Conservation (phyloP, 192 early-diverging fungal species). For the Gryganskiella cystojenkinii region DNA sequence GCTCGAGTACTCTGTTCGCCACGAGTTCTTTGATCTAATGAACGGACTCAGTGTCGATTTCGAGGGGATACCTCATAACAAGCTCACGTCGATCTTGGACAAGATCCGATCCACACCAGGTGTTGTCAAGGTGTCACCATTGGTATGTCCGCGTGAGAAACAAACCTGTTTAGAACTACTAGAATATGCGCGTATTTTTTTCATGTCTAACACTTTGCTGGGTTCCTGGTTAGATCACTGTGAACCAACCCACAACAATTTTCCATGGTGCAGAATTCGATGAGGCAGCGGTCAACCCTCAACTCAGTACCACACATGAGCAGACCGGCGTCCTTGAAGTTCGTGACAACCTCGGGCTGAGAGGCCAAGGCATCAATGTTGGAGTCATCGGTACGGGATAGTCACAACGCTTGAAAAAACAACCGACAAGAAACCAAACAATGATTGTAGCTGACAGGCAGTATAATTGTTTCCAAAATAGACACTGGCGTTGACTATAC, state of each 20-base stretch:
- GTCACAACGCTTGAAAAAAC: too few relatives aligned
- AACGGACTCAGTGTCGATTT: conserved; percentile 42
- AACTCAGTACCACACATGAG: conserved; percentile 54
- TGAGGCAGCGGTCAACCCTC: conserved; percentile 8
- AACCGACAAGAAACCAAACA: too few relatives aligned
- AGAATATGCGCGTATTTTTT: not conserved
- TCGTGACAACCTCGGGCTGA: conserved; percentile 28
- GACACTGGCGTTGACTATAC: conserved; percentile 64
- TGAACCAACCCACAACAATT: conserved; percentile 29
- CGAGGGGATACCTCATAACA: conserved; percentile 1
- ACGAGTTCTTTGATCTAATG: conserved; percentile 40
- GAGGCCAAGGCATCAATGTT: conserved; percentile 47
- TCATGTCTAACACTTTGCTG: too few relatives aligned
- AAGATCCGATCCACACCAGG: conserved; percentile 17
- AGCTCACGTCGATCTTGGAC: conserved; percentile 16
- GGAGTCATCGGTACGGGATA: conserved; percentile 60
- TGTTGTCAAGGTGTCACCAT: conserved; percentile 32
- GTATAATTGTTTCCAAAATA: not conserved
- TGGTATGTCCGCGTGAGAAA: conserved; percentile 6
- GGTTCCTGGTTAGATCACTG: not conserved
- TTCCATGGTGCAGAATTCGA: conserved; percentile 17
- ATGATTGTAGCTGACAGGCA: too few relatives aligned
- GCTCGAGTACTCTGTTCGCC: conserved; percentile 16
- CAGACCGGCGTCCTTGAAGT: conserved; percentile 50
- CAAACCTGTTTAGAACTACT: not conserved